Conservation (phyloP, 306 rosid genomes). For the Calophaca sinica region DNA sequence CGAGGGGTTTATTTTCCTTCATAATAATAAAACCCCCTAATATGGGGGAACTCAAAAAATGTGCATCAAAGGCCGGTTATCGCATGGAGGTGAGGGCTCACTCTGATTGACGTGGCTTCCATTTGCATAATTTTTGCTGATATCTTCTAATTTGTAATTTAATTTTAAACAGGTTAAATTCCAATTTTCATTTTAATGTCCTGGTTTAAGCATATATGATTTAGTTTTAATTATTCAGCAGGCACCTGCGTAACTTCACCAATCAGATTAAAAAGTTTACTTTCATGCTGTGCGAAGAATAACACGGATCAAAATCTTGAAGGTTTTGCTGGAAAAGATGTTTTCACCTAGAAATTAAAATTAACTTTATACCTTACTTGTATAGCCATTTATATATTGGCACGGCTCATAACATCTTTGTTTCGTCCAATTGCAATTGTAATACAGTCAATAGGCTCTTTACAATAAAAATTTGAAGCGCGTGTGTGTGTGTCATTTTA, state of each 20-base stretch:
- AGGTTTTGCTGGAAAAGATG: background rate
- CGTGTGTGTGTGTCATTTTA: background rate
- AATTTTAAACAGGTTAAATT: conserved; percentile 18
- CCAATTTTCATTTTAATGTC: background rate
- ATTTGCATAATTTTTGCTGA: conserved; percentile 33
- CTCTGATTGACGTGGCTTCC: background rate
- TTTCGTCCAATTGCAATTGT: background rate
- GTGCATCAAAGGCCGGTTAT: conserved; percentile 96
- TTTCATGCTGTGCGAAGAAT: conserved; percentile 3
- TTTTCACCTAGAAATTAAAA: background rate
- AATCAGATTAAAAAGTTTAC: background rate
- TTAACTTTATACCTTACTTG: background rate
- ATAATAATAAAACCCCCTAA: no score
- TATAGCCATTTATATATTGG: background rate
- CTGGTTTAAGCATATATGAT: conserved; percentile 7
- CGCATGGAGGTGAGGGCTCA: conserved; percentile 80
- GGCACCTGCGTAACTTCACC: conserved; percentile 10
- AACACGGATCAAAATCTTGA: background rate
- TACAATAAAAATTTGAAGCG: background rate
- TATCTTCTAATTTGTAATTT: conserved; percentile 3
- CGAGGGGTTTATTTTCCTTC: no score
- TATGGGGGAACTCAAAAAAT: no score
- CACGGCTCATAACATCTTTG: background rate
- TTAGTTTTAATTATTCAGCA: conserved; percentile 1
- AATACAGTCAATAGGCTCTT: background rate